Evolutionary conservation across 2,329 filamentous ascomycete species (phyloP).

Genomic region (Rhexocercosporidium sp.): DNA sequence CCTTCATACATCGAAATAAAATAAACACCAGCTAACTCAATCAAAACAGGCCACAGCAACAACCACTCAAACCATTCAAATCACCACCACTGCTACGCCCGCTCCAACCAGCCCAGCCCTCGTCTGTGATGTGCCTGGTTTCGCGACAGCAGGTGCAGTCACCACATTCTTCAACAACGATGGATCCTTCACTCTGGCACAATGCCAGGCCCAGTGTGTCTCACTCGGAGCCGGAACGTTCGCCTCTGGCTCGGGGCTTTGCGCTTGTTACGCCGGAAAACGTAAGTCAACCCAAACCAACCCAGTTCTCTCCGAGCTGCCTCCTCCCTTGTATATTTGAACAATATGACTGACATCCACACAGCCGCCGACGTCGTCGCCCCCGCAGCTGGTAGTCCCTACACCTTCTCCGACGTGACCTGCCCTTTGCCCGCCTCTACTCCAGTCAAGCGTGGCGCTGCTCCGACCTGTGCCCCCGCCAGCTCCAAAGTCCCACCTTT

Average conservation of each 20-base stretch:
- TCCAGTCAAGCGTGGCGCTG: not conserved
- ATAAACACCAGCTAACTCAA: not conserved
- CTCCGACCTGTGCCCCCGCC: not conserved
- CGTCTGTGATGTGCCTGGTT: not conserved
- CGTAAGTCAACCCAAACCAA: not conserved
- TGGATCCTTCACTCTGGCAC: not conserved
- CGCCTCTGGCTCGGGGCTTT: not conserved
- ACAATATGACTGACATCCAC: not conserved
- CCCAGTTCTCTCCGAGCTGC: no score
- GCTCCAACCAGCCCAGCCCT: no score
- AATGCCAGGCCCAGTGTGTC: not conserved
- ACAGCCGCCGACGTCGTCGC: not conserved
- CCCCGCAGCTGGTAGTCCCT: not conserved
- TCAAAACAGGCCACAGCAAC: not conserved
- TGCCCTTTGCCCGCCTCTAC: not conserved
- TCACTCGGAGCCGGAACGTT: not conserved
- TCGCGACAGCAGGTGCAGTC: not conserved
- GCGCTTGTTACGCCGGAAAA: not conserved
- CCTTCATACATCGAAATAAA: not conserved
- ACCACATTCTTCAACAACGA: conserved; percentile 4
- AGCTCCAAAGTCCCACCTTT: not conserved
- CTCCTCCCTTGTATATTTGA: no score
- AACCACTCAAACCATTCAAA: not conserved
- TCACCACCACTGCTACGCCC: not conserved
- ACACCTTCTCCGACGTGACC: not conserved